These are phyloP conservation scores for Arthrobotrys megalospora DNA, from an alignment of 2,329 filamentous ascomycete genomes.

Conservation along the genomic window DNA sequence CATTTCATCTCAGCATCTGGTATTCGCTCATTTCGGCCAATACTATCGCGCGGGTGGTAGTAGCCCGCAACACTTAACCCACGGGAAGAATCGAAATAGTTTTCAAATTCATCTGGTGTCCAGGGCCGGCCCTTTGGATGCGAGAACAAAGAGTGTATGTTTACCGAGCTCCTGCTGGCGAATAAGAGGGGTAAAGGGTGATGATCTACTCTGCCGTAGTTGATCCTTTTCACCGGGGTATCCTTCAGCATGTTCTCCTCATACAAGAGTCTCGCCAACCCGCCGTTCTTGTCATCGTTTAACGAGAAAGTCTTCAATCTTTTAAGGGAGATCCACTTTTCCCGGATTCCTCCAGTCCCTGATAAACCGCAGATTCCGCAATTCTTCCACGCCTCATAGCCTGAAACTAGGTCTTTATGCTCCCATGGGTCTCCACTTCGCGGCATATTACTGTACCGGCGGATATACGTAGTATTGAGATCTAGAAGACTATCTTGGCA, in stretches of 20 bases:
- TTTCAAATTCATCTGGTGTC: not conserved
- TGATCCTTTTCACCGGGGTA: not conserved
- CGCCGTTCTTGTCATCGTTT: not conserved
- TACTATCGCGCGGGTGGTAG: too few species aligned
- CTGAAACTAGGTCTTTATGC: not conserved
- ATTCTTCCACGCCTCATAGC: not conserved
- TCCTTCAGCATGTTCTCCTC: not conserved
- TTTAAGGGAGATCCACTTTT: not conserved
- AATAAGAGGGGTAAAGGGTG: too few species aligned
- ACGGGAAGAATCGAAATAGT: not conserved
- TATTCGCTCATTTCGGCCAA: not conserved
- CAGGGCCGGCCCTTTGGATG: not conserved
- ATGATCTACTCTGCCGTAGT: not conserved
- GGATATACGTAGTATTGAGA: not conserved
- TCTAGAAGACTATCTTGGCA: conserved; percentile 30
- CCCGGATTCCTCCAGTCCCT: not conserved
- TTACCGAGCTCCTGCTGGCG: not conserved
- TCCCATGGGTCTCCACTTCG: not conserved
- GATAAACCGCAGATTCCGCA: not conserved
- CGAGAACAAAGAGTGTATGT: not conserved
- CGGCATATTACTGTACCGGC: too few species aligned
- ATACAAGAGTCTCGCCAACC: not conserved
- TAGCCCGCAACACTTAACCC: not conserved
- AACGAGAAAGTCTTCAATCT: not conserved
- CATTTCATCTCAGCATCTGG: not conserved